These are phyloP conservation scores for Paraconiothyrium brasiliense DNA, from an alignment of 2,329 filamentous ascomycete species.

Conservation along the genomic window DNA sequence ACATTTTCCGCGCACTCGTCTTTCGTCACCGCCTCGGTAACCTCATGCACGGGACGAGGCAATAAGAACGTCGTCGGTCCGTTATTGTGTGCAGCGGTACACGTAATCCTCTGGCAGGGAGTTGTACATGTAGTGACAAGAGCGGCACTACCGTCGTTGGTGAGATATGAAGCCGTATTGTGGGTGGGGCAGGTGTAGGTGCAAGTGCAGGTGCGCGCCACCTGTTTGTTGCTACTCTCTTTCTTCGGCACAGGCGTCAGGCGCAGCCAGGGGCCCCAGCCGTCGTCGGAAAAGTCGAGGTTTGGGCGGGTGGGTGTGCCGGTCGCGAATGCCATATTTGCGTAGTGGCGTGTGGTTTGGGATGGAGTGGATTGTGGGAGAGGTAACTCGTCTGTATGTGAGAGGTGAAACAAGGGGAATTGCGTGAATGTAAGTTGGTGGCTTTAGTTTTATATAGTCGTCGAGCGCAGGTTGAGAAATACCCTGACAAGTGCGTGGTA, in stretches of 20 bases:
- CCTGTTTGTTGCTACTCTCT: not conserved
- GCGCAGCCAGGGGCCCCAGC: not conserved
- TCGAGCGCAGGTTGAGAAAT: no score
- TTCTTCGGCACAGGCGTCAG: slow-evolving; percentile 3
- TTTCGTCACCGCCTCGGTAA: not conserved
- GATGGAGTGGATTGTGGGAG: no score
- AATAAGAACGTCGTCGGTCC: not conserved
- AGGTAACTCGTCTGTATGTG: no score
- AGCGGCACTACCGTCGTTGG: not conserved
- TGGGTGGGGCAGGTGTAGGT: not conserved
- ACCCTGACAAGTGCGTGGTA: not conserved
- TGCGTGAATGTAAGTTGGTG: no score
- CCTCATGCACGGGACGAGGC: not conserved
- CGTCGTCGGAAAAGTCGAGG: not conserved
- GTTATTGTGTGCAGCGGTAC: not conserved
- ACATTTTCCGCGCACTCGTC: not conserved
- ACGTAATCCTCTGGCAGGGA: not conserved
- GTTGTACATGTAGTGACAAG: not conserved
- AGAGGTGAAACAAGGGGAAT: no score
- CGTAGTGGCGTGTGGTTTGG: not conserved
- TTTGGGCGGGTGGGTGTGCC: not conserved
- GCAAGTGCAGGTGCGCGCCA: not conserved
- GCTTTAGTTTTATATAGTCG: no score
- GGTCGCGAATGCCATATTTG: no score
- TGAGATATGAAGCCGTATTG: not conserved